These are phyloP conservation scores for Penicillium fimorum DNA, from an alignment of 495 filamentous ascomycete genomes.

Conservation along the genomic window DNA sequence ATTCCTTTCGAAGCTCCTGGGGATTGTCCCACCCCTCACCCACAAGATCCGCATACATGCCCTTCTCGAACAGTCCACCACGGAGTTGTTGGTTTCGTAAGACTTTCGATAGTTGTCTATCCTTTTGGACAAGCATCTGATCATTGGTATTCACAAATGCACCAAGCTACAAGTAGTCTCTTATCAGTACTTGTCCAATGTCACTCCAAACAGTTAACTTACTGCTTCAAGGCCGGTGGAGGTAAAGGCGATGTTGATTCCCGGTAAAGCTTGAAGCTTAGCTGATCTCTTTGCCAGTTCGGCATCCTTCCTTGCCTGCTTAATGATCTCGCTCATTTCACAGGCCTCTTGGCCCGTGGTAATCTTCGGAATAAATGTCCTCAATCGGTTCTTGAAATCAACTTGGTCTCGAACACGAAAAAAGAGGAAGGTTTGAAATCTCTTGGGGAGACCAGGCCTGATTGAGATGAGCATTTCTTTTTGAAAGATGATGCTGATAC, in stretches of 20 bases:
- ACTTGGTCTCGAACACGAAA: slow-evolving; percentile 14
- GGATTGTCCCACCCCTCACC: slow-evolving; percentile 13
- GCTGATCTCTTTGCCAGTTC: neutral
- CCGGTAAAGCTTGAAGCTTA: slow-evolving; percentile 5
- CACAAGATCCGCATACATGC: slow-evolving; percentile 11
- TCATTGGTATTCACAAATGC: neutral
- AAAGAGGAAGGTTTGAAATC: slow-evolving; percentile 18
- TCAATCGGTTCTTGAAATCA: slow-evolving; percentile 14
- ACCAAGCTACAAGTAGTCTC: neutral
- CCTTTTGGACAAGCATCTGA: neutral
- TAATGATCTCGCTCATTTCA: slow-evolving; percentile 9
- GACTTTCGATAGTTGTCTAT: slow-evolving; percentile 3
- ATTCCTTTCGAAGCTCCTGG: slow-evolving; percentile 5
- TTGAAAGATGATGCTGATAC: neutral
- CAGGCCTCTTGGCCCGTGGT: slow-evolving; percentile 3
- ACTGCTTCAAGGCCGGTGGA: slow-evolving; percentile 14
- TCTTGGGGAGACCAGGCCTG: slow-evolving; percentile 19
- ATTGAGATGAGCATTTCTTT: neutral
- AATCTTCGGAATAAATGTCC: slow-evolving; percentile 6
- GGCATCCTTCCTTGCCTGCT: neutral
- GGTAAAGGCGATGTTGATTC: slow-evolving; percentile 15
- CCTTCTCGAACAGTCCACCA: slow-evolving; percentile 11
- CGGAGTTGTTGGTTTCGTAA: slow-evolving; percentile 5
- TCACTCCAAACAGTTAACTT: neutral
- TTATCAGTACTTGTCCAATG: neutral